Base-by-base conservation (phyloP, 148 eudicot genomes). In the Chenopodium suecicum region DNA sequence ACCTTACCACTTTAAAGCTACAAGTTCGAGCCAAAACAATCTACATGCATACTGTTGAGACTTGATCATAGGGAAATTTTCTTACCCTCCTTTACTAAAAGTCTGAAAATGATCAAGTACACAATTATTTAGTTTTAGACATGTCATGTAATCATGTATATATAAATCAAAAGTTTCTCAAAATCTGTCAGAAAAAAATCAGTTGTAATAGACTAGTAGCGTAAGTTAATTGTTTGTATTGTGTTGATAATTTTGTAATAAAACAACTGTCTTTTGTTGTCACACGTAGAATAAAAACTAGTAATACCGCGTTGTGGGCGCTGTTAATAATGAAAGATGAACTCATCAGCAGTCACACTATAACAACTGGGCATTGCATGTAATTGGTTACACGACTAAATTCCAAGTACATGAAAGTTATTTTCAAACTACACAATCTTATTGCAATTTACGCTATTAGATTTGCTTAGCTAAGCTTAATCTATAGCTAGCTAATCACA, bases 381-480 rank as follows among this genome's bases (percentile, higher is more conserved):
- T 25, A 44, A 19, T 14, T 41, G 0, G 5, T 11, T 48, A 41
- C 48, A 13, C 19, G 60, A 20, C 54, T 41, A 72, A 1, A 72
- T 72, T 46, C 75, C 13, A 72, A 72, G 75, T 7, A 27, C 29
- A 44, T 47, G 60, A 2, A 75, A 52, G 2, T 34, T 3, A 9
- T 78, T 78, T 67, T 78, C 80, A 52, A 79, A 37, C 67, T 32
- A 29, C 7, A 60, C 11, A 11, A 37, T 25, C 44, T 7, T 22
- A 2, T 11, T 32, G 5, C 7, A 11, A 12, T 56, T 29, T 27
- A 22, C 69, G 22, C 11, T 70, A 23, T 23, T 71, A 54, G 76
- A 80, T 73, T 16, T 80, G 77, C 77, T 80, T 73, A 80, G 54
- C 58, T 80, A 47, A 80, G 58, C 70, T 58, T 78, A 48, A 78